These are phyloP conservation scores for Epichloe bromicola DNA, from an alignment of 2,329 filamentous ascomycete species.

Conservation along the genomic window DNA sequence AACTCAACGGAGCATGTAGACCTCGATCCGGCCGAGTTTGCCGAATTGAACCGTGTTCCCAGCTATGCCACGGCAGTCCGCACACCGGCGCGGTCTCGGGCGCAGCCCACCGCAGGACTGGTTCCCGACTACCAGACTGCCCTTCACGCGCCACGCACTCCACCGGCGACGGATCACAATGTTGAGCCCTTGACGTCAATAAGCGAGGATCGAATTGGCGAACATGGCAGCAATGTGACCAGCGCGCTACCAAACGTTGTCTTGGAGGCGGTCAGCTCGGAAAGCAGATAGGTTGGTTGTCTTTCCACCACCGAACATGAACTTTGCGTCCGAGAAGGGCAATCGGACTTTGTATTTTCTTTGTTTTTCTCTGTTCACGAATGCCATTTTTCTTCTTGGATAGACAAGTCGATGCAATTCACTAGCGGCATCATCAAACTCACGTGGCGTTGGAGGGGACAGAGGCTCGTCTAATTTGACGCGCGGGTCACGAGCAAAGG, in stretches of 20 bases:
- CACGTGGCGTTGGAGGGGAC: background rate
- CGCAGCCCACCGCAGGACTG: conserved; percentile 31
- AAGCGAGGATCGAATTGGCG: conserved; percentile 17
- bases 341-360: background rate
- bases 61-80: conserved; percentile 65
- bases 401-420: background rate
- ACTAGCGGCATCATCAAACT: background rate
- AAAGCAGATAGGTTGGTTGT: background rate
- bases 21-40: conserved; percentile 45
- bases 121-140: conserved; percentile 58
- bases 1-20: conserved; percentile 45
- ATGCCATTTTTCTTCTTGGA: background rate
- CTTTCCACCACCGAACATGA: background rate
- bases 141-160: conserved; percentile 37
- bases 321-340: background rate
- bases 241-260: background rate
- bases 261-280: background rate
- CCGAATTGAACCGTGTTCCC: conserved; percentile 58
- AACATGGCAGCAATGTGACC: conserved; percentile 5
- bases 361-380: background rate
- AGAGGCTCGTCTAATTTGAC: background rate
- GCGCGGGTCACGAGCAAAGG: background rate
- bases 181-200: conserved; percentile 19
- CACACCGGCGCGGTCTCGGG: conserved; percentile 43
- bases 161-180: conserved; percentile 23